Evolutionary conservation across 2,329 filamentous ascomycete species (phyloP), one percentile per base, ranked within the genome.

Genomic region (Mycosphaerella arachidis): DNA sequence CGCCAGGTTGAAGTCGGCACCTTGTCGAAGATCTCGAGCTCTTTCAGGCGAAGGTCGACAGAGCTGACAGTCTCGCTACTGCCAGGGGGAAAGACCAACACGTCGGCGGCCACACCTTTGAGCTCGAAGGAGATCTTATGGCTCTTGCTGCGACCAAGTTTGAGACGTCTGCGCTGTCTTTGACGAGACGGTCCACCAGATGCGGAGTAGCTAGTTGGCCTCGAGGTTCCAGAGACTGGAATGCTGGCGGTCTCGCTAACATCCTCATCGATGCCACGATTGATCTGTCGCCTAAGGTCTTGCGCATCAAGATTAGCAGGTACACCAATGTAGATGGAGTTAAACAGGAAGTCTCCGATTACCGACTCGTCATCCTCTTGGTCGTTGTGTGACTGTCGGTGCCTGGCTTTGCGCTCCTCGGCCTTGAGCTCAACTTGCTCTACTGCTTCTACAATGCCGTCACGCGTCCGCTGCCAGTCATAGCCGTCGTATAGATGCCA

Each of bases 401-500:
- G 84, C 6, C 83, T 81, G 48, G 78, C 75, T 46, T 84, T 84
- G 58, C 88, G 86, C 72, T 97, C 90, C 51, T 88, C 86, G 1
- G 91, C 92, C 72, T 88, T 91, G 48, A 82, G 81, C 74, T 99
- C 91, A 1, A 99, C 88, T 56, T 95, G 87, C 60, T 94, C 86
- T 1, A 99, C 92, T 6, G 91, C 92, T 71, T 93, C 90, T 24
- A 87, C 86, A 58, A 99, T 96, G 4, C 88, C 85, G 63, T 94
- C 89, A 48, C 93, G 84, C 0, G 95, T 99, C 48, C 85, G 84
- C 67, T 87, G 84, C 95, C 95, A 99, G 75, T 99, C 95, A 72
- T 96, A 99, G 1, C 94, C 94, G 77, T 99, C 94, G 74, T 94
- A 97, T 1, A 99, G 79, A 70, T 99, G 96, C 94, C 94, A 99